Conservation (phyloP, 768 basidiomycete species). For the Russula sp. region DNA sequence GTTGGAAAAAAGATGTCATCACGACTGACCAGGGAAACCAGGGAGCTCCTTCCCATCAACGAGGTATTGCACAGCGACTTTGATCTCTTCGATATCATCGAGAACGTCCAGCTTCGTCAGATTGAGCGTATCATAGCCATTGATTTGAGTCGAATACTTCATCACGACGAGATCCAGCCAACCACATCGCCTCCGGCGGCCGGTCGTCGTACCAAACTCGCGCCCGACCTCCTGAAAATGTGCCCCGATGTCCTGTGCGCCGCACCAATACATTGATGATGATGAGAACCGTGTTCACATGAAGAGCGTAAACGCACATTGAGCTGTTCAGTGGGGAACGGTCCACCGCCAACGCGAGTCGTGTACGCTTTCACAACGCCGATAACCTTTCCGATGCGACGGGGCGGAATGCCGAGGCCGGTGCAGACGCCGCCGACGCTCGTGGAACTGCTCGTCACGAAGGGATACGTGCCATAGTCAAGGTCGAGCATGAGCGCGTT, state of each 20-base stretch:
- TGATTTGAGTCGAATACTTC: slow-evolving; percentile 87
- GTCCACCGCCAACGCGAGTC: slow-evolving; percentile 96
- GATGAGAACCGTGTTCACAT: not conserved
- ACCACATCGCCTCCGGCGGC: slow-evolving; percentile 86
- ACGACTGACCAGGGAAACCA: slow-evolving; percentile 77
- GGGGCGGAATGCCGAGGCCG: slow-evolving; percentile 94
- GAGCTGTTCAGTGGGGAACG: slow-evolving; percentile 94
- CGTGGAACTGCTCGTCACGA: slow-evolving; percentile 91
- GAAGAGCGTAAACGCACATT: slow-evolving; percentile 51
- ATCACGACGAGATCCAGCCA: slow-evolving; percentile 98
- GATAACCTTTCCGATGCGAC: slow-evolving; percentile 74
- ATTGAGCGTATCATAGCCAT: slow-evolving; percentile 91
- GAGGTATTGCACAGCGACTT: slow-evolving; percentile 75
- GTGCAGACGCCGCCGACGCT: slow-evolving; percentile 94
- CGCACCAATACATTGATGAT: not conserved
- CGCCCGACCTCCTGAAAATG: slow-evolving; percentile 91
- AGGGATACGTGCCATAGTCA: slow-evolving; percentile 98
- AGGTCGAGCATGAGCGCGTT: slow-evolving; percentile 98
- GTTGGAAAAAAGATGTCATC: not conserved
- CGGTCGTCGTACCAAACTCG: slow-evolving; percentile 91
- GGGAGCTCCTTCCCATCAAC: slow-evolving; percentile 68
- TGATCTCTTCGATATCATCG: slow-evolving; percentile 78
- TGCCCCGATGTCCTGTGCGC: slow-evolving; percentile 59
- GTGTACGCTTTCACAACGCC: slow-evolving; percentile 99
- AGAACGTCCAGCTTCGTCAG: slow-evolving; percentile 95